Conservation (phyloP, 345 rosid species). For the Eucalyptus tenuipes region DNA sequence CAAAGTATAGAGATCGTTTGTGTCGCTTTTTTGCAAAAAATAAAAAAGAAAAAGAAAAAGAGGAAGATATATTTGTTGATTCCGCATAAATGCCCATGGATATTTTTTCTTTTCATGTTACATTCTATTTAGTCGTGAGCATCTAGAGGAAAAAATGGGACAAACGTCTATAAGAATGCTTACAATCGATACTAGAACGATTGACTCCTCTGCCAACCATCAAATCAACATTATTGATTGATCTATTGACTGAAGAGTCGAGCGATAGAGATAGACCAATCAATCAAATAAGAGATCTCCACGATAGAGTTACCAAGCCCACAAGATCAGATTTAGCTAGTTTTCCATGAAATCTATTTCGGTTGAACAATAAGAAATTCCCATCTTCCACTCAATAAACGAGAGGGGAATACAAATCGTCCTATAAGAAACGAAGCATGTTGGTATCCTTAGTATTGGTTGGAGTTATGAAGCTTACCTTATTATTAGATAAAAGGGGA, state of each 20-base stretch:
- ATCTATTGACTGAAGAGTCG: fast-evolving
- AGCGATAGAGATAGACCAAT: no score
- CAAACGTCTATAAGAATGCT: not conserved
- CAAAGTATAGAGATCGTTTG: fast-evolving
- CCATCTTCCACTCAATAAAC: not conserved
- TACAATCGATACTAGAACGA: fast-evolving
- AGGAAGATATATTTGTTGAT: not conserved
- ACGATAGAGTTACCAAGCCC: no score
- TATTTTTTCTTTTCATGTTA: not conserved
- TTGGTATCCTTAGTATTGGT: no score
- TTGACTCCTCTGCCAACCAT: no score
- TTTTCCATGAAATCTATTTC: no score
- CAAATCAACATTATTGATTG: fast-evolving
- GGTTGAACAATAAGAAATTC: not conserved
- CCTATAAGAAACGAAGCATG: no score
- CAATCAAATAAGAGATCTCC: no score
- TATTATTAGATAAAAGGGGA: no score
- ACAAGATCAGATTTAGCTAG: fast-evolving
- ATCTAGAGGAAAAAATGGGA: not conserved
- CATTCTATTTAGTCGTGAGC: fast-evolving
- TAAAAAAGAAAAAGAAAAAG: no score
- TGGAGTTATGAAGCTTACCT: no score
- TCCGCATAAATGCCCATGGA: fast-evolving
- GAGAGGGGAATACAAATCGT: not conserved
- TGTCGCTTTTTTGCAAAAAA: fast-evolving